Percentiles rank a stretch among this genome's conserved stretches.
phyloP scores from a whole-genome alignment of 306 rosid genomes.

The Arachis hypogaea region DNA sequence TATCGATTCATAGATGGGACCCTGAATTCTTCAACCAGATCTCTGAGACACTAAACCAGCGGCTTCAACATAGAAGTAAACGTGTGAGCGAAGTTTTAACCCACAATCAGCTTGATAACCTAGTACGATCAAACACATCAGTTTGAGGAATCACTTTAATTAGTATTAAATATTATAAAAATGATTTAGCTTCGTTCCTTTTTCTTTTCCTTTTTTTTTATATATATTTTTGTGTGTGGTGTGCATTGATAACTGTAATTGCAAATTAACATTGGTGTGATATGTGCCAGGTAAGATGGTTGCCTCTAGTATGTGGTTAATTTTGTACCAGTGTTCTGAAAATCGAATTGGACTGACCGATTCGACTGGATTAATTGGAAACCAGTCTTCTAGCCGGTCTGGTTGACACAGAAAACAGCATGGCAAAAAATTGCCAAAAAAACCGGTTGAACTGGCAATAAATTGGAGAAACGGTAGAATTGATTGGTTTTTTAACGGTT shows the following conservation, averaged over 20 bases:
- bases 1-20: slow-evolving; percentile 82
- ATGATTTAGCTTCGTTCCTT: background rate
- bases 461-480: too few species aligned
- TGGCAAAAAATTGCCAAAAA: too few species aligned
- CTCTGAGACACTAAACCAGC: slow-evolving; percentile 82
- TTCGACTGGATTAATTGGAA: too few species aligned
- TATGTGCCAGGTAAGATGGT: background rate
- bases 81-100: slow-evolving; percentile 65
- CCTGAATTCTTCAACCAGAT: slow-evolving; percentile 82
- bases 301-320: slow-evolving; percentile 10
- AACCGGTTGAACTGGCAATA: too few species aligned
- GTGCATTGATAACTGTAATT: slow-evolving; percentile 12
- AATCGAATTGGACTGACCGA: too few species aligned
- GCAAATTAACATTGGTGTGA: background rate
- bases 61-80: slow-evolving; percentile 79
- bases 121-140: slow-evolving; percentile 24
- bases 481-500: too few species aligned
- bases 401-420: too few species aligned
- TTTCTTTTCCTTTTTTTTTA: background rate
- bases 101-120: slow-evolving; percentile 54
- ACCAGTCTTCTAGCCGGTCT: too few species aligned
- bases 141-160: slow-evolving; percentile 31
- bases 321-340: too few species aligned
- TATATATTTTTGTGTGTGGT: background rate
- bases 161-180: background rate